Evolutionary conservation across 495 filamentous ascomycete species (phyloP).

Genomic region (Neurospora intermedia): DNA sequence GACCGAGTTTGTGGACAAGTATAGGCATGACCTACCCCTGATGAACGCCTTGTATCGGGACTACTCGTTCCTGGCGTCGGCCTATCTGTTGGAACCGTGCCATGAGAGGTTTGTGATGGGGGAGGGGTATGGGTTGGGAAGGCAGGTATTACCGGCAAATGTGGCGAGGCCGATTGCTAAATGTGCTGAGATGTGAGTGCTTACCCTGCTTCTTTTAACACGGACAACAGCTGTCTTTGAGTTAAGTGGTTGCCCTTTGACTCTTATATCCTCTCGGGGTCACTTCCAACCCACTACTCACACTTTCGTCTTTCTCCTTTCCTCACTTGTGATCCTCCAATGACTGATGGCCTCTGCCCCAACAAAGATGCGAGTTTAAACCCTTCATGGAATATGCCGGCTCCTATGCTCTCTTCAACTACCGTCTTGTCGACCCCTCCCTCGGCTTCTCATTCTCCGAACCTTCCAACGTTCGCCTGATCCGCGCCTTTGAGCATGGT

Average conservation of each 20-base stretch:
- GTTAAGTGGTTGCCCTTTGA: background rate
- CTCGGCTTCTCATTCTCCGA: slow-evolving; percentile 59
- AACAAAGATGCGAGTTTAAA: slow-evolving; percentile 50
- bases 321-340: background rate
- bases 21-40: slow-evolving; percentile 55
- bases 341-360: background rate
- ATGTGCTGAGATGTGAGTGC: slow-evolving; percentile 67
- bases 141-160: slow-evolving; percentile 55
- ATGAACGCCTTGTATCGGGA: slow-evolving; percentile 81
- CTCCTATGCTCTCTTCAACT: slow-evolving; percentile 86
- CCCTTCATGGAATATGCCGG: slow-evolving; percentile 96
- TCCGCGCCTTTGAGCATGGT: slow-evolving; percentile 81
- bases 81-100: slow-evolving; percentile 91
- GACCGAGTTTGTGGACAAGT: slow-evolving; percentile 56
- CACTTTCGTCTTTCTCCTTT: background rate
- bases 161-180: slow-evolving; percentile 66
- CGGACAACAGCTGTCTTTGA: background rate
- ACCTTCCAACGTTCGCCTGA: slow-evolving; percentile 61
- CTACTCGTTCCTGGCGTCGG: slow-evolving; percentile 80
- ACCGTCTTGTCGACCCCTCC: slow-evolving; percentile 54
- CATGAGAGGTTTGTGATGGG: slow-evolving; percentile 60
- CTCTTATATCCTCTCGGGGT: slow-evolving; percentile 1
- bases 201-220: background rate
- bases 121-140: slow-evolving; percentile 62
- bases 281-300: background rate